Evolutionary conservation across 2,329 filamentous ascomycete species (phyloP), one percentile per base, ranked within the genome.

Genomic region (Colletotrichum incanum): DNA sequence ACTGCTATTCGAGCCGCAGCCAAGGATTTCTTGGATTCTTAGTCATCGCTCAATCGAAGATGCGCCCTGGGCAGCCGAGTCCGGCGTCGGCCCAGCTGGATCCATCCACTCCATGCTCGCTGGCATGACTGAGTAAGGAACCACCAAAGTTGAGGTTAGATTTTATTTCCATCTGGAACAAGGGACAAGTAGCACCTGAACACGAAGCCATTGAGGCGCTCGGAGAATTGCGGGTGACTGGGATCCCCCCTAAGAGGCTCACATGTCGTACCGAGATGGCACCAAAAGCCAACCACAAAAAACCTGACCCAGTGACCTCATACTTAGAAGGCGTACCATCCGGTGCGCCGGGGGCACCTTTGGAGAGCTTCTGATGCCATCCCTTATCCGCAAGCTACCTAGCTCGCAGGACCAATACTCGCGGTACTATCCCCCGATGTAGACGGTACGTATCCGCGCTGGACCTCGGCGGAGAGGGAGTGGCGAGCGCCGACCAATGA

Each of bases 401-500:
- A 72, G 70, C 34, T 43, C 49, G 52, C 41, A 43, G 34, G 45
- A 50, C 41, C 31, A 26, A 55, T 43, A 43, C 56, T 60, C 43
- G 39, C 47, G 43, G 55, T 54, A 14, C 54, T 43, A 43, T 28
- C 47, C 47, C 39, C 41, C 47, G 47, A 67, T 39, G 56, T 45
- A 64, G 61, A 55, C 26, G 18, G 49, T 71, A 61, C 64, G 55
- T 66, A 65, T 37, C 49, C 41, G 43, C 61, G 39, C 62, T 69
- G 65, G 58, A 73, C 72, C 71, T 74, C 71, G 71, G 73, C 71
- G 73, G 62, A 71, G 73, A 56, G 59, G 55, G 55, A 66, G 37
- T 55, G 71, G 63, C 43, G 58, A 59, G 49, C 31, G 18, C 50
- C 47, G 52, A 52, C 71, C 73, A 74, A 74, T 74, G 28, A 50